Base-by-base conservation (phyloP, 2,329 filamentous ascomycete species). In the Phialophora verrucosa region DNA sequence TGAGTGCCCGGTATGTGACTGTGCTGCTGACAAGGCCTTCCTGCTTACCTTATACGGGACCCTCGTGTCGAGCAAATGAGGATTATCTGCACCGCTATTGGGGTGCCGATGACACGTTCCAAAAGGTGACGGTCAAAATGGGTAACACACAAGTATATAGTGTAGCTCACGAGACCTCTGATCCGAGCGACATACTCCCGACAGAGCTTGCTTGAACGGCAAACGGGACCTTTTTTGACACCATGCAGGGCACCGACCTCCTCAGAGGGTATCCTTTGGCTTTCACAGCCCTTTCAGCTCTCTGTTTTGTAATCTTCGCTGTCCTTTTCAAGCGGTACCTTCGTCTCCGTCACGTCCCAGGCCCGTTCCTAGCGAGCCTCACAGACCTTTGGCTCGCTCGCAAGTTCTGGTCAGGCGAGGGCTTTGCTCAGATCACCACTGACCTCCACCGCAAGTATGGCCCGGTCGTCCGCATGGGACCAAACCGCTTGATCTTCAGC, bases 331-430 rank as follows among this genome's bases (percentile, higher is more conserved):
- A 38, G 31, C 44, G 47, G 14, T 57, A 57, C 56, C 29, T 49
- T 17, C 60, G 35, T 7, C 60, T 63, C 20, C 60, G 63, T 47
- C 63, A 66, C n/a, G 50, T 68, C 56, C 91, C 91, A 0, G 91
- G 91, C 0, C 91, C 89, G 0, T 82, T 88, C 65, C 73, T 91
- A 44, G 91, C 91, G 25, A 88, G 79, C 2, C 81, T 85, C 60
- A 91, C 89, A n/a, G 86, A 93, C 74, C 88, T 87, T 83, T 94
- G 91, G 90, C 83, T 91, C 20, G 85, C 92, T 25, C 20, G 31
- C 20, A 62, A 64, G 27, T 59, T 31, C 53, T 64, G 61, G 64
- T 54, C 29, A 10, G 61, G 51, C 23, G 25, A 35, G 11, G 29
- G 31, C 35, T 58, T 55, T 38, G 63, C 4, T 44, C 51, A 53